Conservation (phyloP, 2,329 filamentous ascomycete genomes). For the Stachybotrys echinatus region DNA sequence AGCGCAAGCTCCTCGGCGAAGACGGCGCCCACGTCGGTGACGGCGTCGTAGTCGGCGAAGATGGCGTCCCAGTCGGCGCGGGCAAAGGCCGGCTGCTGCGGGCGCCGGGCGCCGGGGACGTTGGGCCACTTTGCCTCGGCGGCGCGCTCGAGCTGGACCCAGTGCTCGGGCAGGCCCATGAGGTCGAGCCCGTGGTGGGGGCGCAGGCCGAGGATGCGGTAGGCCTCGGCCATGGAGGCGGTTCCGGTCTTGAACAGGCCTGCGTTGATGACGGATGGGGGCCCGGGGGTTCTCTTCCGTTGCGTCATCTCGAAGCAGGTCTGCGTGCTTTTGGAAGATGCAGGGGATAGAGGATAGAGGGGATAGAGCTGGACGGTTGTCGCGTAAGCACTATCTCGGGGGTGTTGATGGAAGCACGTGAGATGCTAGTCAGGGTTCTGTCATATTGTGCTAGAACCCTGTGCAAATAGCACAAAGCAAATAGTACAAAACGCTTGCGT, state of each 20-base stretch:
- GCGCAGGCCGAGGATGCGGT: neutral
- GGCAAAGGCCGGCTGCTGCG: slow-evolving; percentile 5
- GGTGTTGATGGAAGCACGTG: no score
- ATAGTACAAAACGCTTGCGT: no score
- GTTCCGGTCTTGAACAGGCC: slow-evolving; percentile 1
- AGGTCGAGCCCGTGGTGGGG: neutral
- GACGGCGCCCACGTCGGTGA: slow-evolving; percentile 17
- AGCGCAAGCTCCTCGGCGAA: slow-evolving; percentile 16
- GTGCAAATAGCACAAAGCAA: no score
- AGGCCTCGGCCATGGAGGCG: neutral
- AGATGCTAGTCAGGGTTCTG: no score
- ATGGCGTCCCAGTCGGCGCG: slow-evolving; percentile 16
- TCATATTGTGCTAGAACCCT: no score
- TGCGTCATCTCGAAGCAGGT: slow-evolving; percentile 17
- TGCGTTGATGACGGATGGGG: neutral
- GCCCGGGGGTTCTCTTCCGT: neutral
- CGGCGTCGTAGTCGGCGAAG: slow-evolving; percentile 16
- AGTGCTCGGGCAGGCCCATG: neutral
- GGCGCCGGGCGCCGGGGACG: neutral
- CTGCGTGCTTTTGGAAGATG: no score
- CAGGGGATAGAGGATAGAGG: no score
- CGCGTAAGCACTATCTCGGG: no score
- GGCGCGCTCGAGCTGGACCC: neutral
- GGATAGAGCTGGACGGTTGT: no score
- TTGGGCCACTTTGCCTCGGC: neutral